Percentiles rank a stretch among this genome's conserved stretches.
Conservation (phyloP, 306 rosid genomes). For the Hippophae gyantsensis region DNA sequence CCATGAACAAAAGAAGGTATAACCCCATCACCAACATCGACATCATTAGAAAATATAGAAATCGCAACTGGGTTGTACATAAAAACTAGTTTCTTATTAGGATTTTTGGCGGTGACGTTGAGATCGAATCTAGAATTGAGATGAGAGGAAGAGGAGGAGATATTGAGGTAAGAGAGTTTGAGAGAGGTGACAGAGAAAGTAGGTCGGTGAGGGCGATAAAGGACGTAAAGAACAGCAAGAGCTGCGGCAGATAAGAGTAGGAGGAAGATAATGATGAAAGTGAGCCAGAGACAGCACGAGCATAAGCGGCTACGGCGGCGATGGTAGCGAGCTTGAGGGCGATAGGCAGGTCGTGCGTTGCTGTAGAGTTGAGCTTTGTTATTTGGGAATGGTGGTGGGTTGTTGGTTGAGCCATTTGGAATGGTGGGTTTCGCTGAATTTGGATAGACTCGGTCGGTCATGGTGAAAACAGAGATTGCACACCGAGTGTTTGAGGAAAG, state of each 20-base stretch:
- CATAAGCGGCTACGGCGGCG: constrained; percentile 49
- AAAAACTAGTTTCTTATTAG: constrained; percentile 42
- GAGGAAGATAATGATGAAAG: constrained; percentile 36
- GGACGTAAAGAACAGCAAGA: constrained; percentile 42
- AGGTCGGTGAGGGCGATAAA: constrained; percentile 54
- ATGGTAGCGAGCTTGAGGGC: constrained; percentile 40
- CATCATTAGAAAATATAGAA: constrained; percentile 25
- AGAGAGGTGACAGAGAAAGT: constrained; percentile 30
- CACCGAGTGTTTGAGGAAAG: too few relatives aligned
- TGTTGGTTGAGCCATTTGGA: constrained; percentile 9
- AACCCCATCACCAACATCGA: constrained; percentile 29
- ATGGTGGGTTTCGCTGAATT: constrained; percentile 32
- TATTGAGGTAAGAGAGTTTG: constrained; percentile 27
- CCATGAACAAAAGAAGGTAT: constrained; percentile 45
- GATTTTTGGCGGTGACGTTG: constrained; percentile 38
- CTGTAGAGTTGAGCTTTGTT: constrained; percentile 59
- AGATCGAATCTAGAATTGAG: constrained; percentile 36
- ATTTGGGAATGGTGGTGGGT: constrained; percentile 32
- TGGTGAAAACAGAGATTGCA: constrained; percentile 9
- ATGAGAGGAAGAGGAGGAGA: constrained; percentile 20
- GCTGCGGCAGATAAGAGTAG: constrained; percentile 40
- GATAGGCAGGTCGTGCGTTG: constrained; percentile 65
- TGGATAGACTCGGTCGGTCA: constrained; percentile 71
- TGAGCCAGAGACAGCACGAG: constrained; percentile 47
- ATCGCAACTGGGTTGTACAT: constrained; percentile 24